Base-by-base conservation (phyloP, 139 green algal species). In the Axilococcus clingmanii region DNA sequence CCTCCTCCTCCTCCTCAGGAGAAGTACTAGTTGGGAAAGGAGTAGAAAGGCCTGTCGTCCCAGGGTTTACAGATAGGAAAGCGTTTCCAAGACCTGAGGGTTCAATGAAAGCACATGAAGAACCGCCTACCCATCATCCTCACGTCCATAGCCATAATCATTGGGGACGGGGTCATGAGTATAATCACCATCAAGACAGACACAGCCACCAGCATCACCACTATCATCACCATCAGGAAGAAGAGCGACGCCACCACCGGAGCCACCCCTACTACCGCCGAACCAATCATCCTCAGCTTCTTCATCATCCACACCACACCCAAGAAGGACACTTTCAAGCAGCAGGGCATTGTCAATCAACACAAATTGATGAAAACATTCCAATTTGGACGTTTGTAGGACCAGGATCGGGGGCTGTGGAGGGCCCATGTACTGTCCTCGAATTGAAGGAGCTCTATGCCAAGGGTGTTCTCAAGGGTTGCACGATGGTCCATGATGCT, bases 401-500 rank as follows among this genome's bases (percentile, higher is more conserved):
- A 30, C 41, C 41, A 17, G 9, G 12, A 49, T 23, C 41, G 14
- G 35, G 34, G n/a, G 31, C 44, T 16, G 20, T n/a, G 15, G 25
- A 57, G 25, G 61, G 61, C 27, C 61, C 61, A 12, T 69, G 50
- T 48, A 57, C 42, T 16, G 8, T 42, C 19, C 47, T 33, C 0
- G 43, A 69, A 43, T 51, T 69, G 27, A 40, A 51, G 1, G 5
- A 23, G 1, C n/a, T 68, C 4, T 23, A 23, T 14, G 15, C 24
- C 48, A 63, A 44, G 36, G 61, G 55, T 14, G 41, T 32, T 22
- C 24, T 70, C 9, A n/a, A 16, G 1, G 27, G 9, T 4, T 9
- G 49, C 17, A 36, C 52, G 16, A 35, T 68, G 45, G 46, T 70
- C 25, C 55, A 68, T 17, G 61, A 70, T 9, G 54, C 57, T 31